These are phyloP conservation scores for Aspergillus jensenii DNA, from an alignment of 2,329 filamentous ascomycete species.

Conservation along the genomic window DNA sequence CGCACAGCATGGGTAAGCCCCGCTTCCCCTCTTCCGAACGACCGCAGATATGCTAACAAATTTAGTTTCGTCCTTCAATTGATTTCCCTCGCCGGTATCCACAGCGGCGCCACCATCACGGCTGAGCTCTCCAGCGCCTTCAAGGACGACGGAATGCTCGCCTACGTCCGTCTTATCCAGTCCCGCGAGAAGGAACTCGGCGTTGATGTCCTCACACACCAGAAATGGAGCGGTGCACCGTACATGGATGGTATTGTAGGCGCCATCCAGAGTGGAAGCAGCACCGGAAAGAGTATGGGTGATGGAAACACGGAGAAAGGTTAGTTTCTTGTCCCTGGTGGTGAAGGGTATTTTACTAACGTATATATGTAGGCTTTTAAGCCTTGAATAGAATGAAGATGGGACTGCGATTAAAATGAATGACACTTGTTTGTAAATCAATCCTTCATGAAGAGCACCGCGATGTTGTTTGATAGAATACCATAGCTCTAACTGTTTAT, in stretches of 20 bases:
- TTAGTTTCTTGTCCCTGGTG: constrained; percentile 20
- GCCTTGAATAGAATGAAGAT: not conserved
- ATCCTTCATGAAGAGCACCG: not conserved
- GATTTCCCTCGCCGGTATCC: constrained; percentile 64
- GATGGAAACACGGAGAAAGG: constrained; percentile 81
- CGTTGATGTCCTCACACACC: constrained; percentile 90
- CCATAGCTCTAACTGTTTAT: not conserved
- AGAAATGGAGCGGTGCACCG: constrained; percentile 71
- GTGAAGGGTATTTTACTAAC: not conserved
- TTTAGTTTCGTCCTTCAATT: constrained; percentile 62
- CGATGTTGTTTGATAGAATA: not conserved
- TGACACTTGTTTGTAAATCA: not conserved
- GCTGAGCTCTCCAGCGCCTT: constrained; percentile 78
- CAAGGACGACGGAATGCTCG: constrained; percentile 91
- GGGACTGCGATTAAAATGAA: too few relatives aligned
- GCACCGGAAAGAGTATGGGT: constrained; percentile 88
- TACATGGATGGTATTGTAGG: constrained; percentile 90
- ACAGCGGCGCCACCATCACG: constrained; percentile 63
- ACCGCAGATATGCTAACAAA: constrained; percentile 16
- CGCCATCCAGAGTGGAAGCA: constrained; percentile 87
- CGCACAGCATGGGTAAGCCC: constrained; percentile 76
- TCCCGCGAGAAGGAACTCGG: constrained; percentile 84
- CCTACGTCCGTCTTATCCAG: constrained; percentile 94
- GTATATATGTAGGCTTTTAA: not conserved
- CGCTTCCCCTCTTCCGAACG: not conserved